Evolutionary conservation across 768 basidiomycete genomes (phyloP).

Genomic region (Auricularia sp.): DNA sequence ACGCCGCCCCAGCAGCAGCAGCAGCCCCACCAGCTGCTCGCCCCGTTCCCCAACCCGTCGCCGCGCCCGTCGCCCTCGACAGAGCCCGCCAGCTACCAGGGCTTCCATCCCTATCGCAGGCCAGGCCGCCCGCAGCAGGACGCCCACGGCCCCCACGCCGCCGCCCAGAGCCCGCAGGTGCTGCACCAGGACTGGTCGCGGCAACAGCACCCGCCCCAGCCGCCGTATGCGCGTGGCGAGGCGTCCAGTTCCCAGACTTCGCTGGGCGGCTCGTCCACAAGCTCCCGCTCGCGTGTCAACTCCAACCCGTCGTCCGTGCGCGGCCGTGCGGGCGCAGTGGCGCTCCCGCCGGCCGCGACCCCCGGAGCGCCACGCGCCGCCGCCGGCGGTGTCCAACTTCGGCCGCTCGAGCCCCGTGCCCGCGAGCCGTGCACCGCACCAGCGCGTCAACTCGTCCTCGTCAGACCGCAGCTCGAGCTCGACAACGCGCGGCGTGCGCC

Average conservation of each 20-base stretch:
- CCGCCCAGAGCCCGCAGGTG: not conserved
- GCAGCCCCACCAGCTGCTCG: not conserved
- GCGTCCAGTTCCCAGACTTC: constrained; percentile 74
- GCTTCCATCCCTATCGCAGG: constrained; percentile 77
- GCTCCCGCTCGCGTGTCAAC: constrained; percentile 50
- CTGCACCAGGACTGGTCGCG: constrained; percentile 13
- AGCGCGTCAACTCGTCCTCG: constrained; percentile 25
- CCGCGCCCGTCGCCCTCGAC: not conserved
- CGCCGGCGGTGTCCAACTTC: constrained; percentile 16
- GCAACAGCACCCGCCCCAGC: constrained; percentile 32
- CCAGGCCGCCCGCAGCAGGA: constrained; percentile 30
- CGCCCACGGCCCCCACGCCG: constrained; percentile 4
- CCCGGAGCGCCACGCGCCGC: constrained; percentile 18
- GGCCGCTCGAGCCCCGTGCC: constrained; percentile 22
- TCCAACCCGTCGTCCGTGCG: constrained; percentile 13
- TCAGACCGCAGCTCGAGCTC: constrained; percentile 15
- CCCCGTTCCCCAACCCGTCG: not conserved
- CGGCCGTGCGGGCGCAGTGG: not conserved
- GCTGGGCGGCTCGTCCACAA: constrained; percentile 51
- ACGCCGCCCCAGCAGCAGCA: constrained; percentile 1
- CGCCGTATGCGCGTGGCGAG: constrained; percentile 71
- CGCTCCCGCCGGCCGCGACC: constrained; percentile 20
- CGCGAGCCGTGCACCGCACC: constrained; percentile 24
- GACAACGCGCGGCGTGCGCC: not conserved
- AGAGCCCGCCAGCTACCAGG: constrained; percentile 26